Evolutionary conservation across 768 basidiomycete species (phyloP), one percentile per base, ranked within the genome.

Genomic region (Mycena filopes): DNA sequence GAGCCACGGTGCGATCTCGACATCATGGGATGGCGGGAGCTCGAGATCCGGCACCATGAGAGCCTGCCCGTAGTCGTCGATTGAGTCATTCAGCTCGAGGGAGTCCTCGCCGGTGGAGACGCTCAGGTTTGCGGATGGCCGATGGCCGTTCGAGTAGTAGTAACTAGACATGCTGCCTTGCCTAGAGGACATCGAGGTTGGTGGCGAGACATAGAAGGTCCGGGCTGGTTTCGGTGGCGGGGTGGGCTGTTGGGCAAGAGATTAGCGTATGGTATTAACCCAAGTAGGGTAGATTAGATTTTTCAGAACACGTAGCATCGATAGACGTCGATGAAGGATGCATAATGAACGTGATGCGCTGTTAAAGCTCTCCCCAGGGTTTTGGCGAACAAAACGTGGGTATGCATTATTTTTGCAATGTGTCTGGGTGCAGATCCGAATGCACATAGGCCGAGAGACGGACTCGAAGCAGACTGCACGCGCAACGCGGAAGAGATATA

Each of bases 61-160:
- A 0, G 71, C 75, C 45, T 66, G 70, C 8, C 73, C 73, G 33
- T 60, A 68, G 48, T 73, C 67, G 57, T 75, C 74, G 47, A 74
- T 55, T 13, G 65, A 72, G 26, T 69, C 74, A 38, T 68, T 61
- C 25, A 74, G 71, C 40, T 66, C 66, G 48, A 69, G 43, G 15
- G 67, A 68, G 41, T 55, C 54, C 42, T 59, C 47, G 51, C 33
- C 38, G 11, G 67, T 69, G 8, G 67, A 69, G 6, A 69, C 26
- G 60, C 63, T 69, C 55, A 69, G 31, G 45, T 69, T 65, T 5
- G 46, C 54, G 10, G 63, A 69, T 8, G 67, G 60, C 26, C 63
- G 67, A 38, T 70, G 68, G 1, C 69, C 51, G 41, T 57, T 65
- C 26, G 63, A 65, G 63, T 53, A 45, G 28, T 49, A 26, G 28